Conservation (phyloP, 345 rosid species). For the Brassica rapa region DNA sequence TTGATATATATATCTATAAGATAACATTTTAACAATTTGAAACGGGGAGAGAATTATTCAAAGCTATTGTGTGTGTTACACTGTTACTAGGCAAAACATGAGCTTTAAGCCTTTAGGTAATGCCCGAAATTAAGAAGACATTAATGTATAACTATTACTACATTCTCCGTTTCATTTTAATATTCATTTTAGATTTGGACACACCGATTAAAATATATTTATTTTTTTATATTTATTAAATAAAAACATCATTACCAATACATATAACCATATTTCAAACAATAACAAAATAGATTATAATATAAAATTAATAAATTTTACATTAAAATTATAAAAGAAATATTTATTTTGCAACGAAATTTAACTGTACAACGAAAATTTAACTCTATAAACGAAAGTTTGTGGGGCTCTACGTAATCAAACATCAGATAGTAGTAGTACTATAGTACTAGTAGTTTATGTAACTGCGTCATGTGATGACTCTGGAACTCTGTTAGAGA, state of each 20-base stretch:
- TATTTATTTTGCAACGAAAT: too few species aligned
- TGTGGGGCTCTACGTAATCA: slow-evolving; percentile 20
- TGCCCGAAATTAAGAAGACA: slow-evolving; percentile 12
- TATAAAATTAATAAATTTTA: too few species aligned
- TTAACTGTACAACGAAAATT: too few species aligned
- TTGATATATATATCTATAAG: slow-evolving; percentile 2
- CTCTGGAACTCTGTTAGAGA: slow-evolving; percentile 17
- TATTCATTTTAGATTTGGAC: too few species aligned
- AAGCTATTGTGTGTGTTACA: background rate
- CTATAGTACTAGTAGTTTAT: background rate
- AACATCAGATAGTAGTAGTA: background rate
- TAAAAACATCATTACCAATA: too few species aligned
- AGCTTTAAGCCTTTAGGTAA: slow-evolving; percentile 10
- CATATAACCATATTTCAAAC: too few species aligned
- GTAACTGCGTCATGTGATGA: slow-evolving; percentile 27
- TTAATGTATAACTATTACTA: background rate
- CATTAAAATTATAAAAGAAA: too few species aligned
- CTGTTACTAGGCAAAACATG: slow-evolving; percentile 6
- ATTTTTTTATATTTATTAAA: too few species aligned
- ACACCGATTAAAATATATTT: too few species aligned
- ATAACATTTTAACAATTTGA: background rate
- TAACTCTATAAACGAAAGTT: background rate
- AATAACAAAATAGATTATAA: too few species aligned
- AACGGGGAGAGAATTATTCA: background rate
- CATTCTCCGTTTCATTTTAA: too few species aligned